Evolutionary conservation across 2,329 filamentous ascomycete species (phyloP), one percentile per base, ranked within the genome.

Genomic region (Hypoxylon sp.): DNA sequence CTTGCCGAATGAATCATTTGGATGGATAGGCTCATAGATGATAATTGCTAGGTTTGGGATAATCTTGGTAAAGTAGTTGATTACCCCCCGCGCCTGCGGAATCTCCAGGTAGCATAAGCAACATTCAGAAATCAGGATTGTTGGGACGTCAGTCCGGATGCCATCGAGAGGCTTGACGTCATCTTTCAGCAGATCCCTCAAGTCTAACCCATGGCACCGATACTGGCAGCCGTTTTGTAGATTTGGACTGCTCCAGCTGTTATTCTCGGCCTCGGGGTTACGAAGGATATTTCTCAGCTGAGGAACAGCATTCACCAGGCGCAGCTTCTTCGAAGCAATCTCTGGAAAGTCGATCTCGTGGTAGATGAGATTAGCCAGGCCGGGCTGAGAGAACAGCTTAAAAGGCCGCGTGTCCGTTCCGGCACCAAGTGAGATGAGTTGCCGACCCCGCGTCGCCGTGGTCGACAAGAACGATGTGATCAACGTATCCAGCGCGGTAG

Each of bases 371-470:
- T 77, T 72, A 13, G 72, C 59, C 4, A 72, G 66, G 6, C 63
- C 55, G 0, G 80, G 75, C 15, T 79, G 75, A 7, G 85, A 78
- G 62, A 91, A 84, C 0, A 97, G 80, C 19, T 92, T 89, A 73
- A 97, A 93, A 62, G 89, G 90, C 15, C 95, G 87, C 6, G 95
- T 98, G 75, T 99, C 95, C 10, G 94, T 97, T 22, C 95, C 95
- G 15, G 95, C 94, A 28, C 95, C 95, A 0, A 99, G 85, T 0
- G 94, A 97, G 64, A 99, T 85, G 62, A 99, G 93, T 75, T 99
- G 95, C 65, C 87, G 87, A 46, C 78, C 71, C 55, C 24, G 61
- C 22, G 70, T 68, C 32, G 71, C 67, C 1, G 68, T 67, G 3
- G 70, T 64, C 20, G 79, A 75, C 11, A 98, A 81, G 72, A 98